Evolutionary conservation across 371 early-diverging fungal species (phyloP).

Genomic region (Chytridium lagenaria): DNA sequence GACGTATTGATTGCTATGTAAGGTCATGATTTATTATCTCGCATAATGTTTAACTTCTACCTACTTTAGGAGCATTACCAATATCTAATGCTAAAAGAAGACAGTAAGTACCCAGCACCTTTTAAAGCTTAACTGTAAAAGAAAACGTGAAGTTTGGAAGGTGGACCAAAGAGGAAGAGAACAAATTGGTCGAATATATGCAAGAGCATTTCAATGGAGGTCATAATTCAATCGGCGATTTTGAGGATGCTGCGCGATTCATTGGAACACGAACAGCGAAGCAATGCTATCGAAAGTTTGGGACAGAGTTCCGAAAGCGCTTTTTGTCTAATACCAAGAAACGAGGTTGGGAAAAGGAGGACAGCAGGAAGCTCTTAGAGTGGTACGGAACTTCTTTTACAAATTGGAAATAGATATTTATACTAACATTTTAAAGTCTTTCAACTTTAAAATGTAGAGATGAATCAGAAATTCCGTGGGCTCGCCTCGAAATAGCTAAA

Average conservation of each 20-base stretch:
- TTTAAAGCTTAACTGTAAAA: too few relatives aligned
- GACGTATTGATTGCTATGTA: constrained; percentile 14
- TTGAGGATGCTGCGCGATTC: background rate
- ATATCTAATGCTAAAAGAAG: background rate
- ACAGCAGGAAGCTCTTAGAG: too few relatives aligned
- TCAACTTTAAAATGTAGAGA: background rate
- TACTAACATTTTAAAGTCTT: background rate
- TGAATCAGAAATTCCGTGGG: background rate
- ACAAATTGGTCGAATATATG: background rate
- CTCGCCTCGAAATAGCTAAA: background rate
- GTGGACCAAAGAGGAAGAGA: background rate
- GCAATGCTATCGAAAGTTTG: background rate
- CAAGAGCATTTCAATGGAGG: background rate
- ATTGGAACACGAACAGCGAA: background rate
- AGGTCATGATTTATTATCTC: background rate
- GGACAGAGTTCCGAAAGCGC: background rate
- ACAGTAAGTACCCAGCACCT: too few relatives aligned
- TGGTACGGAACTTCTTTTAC: too few relatives aligned
- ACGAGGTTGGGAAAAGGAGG: too few relatives aligned
- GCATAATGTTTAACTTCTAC: background rate
- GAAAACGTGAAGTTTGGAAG: background rate
- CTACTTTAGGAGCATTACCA: background rate
- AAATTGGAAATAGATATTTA: too few relatives aligned
- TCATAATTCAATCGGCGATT: background rate
- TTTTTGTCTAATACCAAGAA: too few relatives aligned